phyloP scores from a whole-genome alignment of 192 early-diverging fungal genomes.

The Powellomyces hirtus region DNA sequence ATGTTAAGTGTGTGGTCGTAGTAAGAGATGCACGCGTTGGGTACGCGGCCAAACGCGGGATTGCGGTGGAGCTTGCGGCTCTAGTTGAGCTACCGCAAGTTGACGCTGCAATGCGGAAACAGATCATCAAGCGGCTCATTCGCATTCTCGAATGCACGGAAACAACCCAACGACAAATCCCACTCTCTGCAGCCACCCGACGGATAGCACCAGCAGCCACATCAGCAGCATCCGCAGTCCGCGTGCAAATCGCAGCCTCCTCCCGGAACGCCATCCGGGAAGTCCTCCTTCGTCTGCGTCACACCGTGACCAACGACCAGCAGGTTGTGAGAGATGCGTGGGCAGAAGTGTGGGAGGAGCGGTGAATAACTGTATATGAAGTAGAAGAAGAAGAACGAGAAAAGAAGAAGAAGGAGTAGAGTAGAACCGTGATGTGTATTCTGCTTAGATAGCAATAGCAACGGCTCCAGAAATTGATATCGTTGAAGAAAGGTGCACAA shows the following conservation, averaged over 20 bases:
- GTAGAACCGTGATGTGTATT: no score
- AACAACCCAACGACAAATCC: not conserved
- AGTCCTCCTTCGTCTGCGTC: slow-evolving; percentile 12
- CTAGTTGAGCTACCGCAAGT: not conserved
- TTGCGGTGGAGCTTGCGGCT: not conserved
- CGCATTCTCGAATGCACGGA: slow-evolving; percentile 26
- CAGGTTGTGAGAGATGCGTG: not conserved
- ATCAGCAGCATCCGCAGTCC: not conserved
- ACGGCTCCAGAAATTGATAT: no score
- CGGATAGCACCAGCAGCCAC: not conserved
- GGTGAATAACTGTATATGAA: no score
- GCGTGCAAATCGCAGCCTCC: not conserved
- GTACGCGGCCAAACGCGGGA: not conserved
- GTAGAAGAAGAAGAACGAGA: no score
- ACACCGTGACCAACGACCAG: not conserved
- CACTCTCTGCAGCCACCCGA: not conserved
- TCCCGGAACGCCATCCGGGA: slow-evolving; percentile 11
- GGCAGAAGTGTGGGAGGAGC: slow-evolving; percentile 8
- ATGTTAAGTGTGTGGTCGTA: not conserved
- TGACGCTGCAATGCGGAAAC: not conserved
- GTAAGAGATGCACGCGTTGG: not conserved
- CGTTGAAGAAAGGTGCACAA: no score
- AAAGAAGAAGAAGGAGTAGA: no score
- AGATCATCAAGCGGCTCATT: slow-evolving; percentile 23
- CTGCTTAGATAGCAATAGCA: no score